Base-by-base conservation (phyloP, 2,329 filamentous ascomycete genomes). In the Monosporascus sp. region DNA sequence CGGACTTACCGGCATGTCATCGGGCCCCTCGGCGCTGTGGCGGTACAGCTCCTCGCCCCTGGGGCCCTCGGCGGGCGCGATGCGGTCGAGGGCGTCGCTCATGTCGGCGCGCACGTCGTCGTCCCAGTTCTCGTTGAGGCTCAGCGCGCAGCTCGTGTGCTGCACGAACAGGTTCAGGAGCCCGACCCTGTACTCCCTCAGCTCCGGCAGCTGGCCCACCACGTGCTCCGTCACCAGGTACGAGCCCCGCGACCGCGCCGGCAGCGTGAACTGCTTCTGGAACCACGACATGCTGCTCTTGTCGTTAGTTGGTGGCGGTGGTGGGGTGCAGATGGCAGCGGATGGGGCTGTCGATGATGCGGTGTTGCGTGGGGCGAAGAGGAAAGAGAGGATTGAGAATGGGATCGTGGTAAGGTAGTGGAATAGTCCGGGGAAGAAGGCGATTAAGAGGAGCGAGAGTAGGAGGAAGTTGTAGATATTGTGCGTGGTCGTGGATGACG, bases 41-140 rank as follows among this genome's bases (percentile, higher is more conserved):
- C 89, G 77, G 73, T 97, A 99, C 46, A 97, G 70, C 8, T 82
- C 78, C 69, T 85, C 78, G 3, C 87, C 87, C 67, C 86, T 86
- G 24, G 79, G 81, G 52, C 95, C 92, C 5, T 72, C 71, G 65
- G 89, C 88, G 0, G 92, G 91, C 43, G 87, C 94, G 64, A 99
- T 88, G 45, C 91, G 80, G 71, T 99, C 93, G 60, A 99, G 77
- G 47, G 93, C 91, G 74, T 97, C 91, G 66, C 84, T 91, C 93
- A 97, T 96, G 72, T 99, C 91, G 41, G 81, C 81, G 54, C 91
- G 82, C n/a, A 99, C 94, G 73, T 92, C 90, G 52, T 71, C 70
- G 67, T 92, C 89, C 72, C 82, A 87, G 74, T 97, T 97, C 80
- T 99, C 94, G 68, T 99, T 99, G 64, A 99, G 75, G 55, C 84